Base-by-base conservation (phyloP, 495 filamentous ascomycete species). In the Alectoria sarmentosa region DNA sequence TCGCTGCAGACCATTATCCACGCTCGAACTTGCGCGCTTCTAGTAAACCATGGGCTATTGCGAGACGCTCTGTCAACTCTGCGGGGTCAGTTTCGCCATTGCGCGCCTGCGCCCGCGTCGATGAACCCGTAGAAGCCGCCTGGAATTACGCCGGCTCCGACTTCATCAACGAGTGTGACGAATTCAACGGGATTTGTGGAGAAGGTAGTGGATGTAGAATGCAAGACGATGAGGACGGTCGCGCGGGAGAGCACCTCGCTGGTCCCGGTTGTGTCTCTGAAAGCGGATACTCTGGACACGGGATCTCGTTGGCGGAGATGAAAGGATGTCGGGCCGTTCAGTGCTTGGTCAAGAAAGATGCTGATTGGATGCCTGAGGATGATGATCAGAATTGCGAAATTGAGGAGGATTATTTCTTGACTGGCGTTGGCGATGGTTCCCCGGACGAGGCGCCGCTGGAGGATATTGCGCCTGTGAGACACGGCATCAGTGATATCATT, bases 351-450 rank as follows among this genome's bases (percentile, higher is more conserved):
- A 30, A 34, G 26, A 60, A 60, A 30, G 58, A 34, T 19, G 21
- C 38, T 32, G 38, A 60, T 19, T 60, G 58, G 58, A 21, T 42
- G 30, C 59, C 59, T 36, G 41, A 61, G 59, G 8, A 21, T 21
- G 59, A 23, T 48, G 59, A 61, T 48, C 41, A 61, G n/a, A 30
- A 61, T n/a, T 61, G 49, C 13, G 41, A 48, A 32, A 28, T 49
- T 49, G 41, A 61, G 36, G n/a, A 42, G 3, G 42, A 37, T 0
- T 49, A 61, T 13, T 61, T 61, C 42, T 34, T 61, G 41, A 48
- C 26, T 6, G 59, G 42, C 1, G 13, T 42, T 38, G 59, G 59
- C 9, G 41, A 61, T 23, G 41, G 42, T n/a, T 36, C 42, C 49
- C 41, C 42, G 42, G 41, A 36, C 38, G 26, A 10, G 34, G 14